Evolutionary conservation across 441 rosid species (phyloP).

Genomic region (Arabidopsis lyrata): DNA sequence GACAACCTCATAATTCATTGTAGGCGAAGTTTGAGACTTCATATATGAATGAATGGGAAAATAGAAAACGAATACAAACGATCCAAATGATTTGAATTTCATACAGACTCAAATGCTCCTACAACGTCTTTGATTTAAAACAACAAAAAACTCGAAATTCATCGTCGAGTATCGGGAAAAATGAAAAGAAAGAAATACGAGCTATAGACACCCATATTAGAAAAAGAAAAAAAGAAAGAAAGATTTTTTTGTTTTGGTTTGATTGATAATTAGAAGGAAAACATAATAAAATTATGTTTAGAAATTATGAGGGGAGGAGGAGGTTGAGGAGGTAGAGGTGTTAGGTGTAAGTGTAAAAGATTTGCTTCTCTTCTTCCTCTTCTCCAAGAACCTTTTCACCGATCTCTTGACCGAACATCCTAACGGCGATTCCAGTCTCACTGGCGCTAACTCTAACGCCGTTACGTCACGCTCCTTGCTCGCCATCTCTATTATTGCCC

Average conservation of each 20-base stretch:
- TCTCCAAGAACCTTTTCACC: conserved; percentile 43
- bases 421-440: conserved; percentile 30
- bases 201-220: neutral
- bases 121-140: conserved; percentile 11
- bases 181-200: neutral
- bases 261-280: neutral
- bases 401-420: conserved; percentile 41
- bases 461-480: conserved; percentile 34
- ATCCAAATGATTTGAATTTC: neutral
- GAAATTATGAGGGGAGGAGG: conserved; percentile 38
- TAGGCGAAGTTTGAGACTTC: neutral
- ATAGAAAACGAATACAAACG: neutral
- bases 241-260: neutral
- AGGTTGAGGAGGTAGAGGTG: conserved; percentile 30
- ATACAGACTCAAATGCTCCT: neutral
- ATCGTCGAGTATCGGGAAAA: conserved; percentile 38
- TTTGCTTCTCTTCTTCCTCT: conserved; percentile 40
- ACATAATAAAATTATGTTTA: neutral
- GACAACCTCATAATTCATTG: neutral
- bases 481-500: conserved; percentile 43
- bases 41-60: neutral
- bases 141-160: conserved; percentile 21
- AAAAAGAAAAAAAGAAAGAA: neutral
- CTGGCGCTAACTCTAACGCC: conserved; percentile 28
- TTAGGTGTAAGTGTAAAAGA: conserved; percentile 10